Evolutionary conservation across 108 stramenopile species (phyloP).

Genomic region (Epipyxis sp.): DNA sequence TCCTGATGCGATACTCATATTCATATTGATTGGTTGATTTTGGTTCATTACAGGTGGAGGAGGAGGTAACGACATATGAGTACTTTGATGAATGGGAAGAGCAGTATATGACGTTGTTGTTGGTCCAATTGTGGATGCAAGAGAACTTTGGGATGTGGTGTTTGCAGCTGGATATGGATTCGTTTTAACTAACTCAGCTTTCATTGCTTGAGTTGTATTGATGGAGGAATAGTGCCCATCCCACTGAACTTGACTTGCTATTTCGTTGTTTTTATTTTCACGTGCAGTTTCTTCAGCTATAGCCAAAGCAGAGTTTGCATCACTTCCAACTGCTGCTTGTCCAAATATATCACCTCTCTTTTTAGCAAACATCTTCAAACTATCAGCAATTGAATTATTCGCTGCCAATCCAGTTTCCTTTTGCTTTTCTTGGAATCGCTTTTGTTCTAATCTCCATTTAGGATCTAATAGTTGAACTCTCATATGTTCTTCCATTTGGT

Average conservation of each 20-base stretch:
- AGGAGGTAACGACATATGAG: no score
- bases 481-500: slow-evolving; percentile 89
- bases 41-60: no score
- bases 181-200: no score
- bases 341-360: slow-evolving; percentile 59
- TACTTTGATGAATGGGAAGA: no score
- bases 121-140: no score
- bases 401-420: slow-evolving; percentile 82
- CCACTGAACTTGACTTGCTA: neutral
- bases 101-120: no score
- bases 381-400: slow-evolving; percentile 81
- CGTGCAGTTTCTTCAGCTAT: neutral
- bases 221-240: neutral
- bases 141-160: no score
- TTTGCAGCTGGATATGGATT: no score
- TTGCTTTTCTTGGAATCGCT: slow-evolving; percentile 82
- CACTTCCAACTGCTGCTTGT: slow-evolving; percentile 5
- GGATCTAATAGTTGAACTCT: slow-evolving; percentile 95
- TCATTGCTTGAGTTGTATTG: no score
- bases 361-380: slow-evolving; percentile 59
- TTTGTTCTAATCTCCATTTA: slow-evolving; percentile 82
- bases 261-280: neutral
- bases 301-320: neutral
- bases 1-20: no score
- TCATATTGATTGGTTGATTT: no score